Evolutionary conservation across 352 stramenopile species (phyloP).

Genomic region (Phytophthora lateralis): DNA sequence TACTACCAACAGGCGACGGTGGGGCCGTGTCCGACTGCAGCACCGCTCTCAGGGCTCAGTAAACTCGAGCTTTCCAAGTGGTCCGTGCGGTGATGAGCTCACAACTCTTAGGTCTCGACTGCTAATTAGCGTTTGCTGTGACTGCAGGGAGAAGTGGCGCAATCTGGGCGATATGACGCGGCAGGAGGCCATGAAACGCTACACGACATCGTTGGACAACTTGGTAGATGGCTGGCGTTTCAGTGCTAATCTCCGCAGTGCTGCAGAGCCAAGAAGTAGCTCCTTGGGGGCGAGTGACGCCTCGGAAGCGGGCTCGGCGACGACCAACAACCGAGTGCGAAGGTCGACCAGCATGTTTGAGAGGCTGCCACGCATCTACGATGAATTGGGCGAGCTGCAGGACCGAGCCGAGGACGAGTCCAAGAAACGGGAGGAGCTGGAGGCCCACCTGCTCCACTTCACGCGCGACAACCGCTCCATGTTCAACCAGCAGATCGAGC

Average conservation of each 20-base stretch:
- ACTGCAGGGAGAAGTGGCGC: conserved; percentile 72
- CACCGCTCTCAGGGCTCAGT: conserved; percentile 40
- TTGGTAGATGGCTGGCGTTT: conserved; percentile 84
- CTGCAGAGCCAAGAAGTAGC: conserved; percentile 5
- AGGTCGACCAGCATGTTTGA: conserved; percentile 70
- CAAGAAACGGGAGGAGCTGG: conserved; percentile 72
- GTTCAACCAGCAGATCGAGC: conserved; percentile 55
- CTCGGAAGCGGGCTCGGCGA: conserved; percentile 27
- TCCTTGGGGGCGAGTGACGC: conserved; percentile 17
- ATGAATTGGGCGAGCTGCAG: conserved; percentile 70
- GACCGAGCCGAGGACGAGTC: conserved; percentile 73
- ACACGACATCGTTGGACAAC: conserved; percentile 78
- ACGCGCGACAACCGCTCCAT: conserved; percentile 65
- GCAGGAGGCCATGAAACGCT: conserved; percentile 81
- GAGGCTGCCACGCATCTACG: conserved; percentile 64
- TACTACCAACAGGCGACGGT: conserved; percentile 78
- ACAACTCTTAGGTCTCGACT: neutral
- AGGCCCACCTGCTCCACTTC: conserved; percentile 65
- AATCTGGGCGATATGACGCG: conserved; percentile 68
- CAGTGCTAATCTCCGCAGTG: conserved; percentile 48
- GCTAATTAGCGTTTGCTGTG: neutral
- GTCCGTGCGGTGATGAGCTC: conserved; percentile 17
- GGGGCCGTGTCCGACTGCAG: conserved; percentile 48
- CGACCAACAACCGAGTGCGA: conserved; percentile 13
- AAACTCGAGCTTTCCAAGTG: conserved; percentile 68